Evolutionary conservation across 2,329 filamentous ascomycete species (phyloP).

Genomic region (Colletotrichum phormii): DNA sequence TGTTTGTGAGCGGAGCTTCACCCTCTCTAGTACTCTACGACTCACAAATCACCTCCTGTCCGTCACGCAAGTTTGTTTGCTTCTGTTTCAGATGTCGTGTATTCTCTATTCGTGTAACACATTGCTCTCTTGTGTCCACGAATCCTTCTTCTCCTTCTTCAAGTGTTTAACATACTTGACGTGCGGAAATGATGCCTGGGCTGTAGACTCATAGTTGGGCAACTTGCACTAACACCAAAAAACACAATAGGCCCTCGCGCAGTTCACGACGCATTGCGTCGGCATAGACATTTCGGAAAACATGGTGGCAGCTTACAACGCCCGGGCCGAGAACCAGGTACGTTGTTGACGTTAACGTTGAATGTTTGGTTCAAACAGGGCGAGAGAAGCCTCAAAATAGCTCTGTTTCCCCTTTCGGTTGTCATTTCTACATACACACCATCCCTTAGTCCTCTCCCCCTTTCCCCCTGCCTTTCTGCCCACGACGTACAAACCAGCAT

Average conservation of each 20-base stretch:
- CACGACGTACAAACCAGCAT: too few relatives aligned
- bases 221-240: constrained; percentile 8
- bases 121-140: not conserved
- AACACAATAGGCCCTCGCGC: constrained; percentile 65
- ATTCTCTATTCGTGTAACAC: not conserved
- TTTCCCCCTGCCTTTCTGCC: too few relatives aligned
- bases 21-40: not conserved
- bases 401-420: too few relatives aligned
- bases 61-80: not conserved
- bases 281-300: constrained; percentile 78
- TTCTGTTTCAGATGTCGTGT: not conserved
- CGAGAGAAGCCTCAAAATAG: not conserved
- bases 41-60: not conserved
- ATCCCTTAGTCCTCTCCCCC: too few relatives aligned
- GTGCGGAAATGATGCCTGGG: not conserved
- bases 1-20: not conserved
- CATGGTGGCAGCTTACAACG: constrained; percentile 78
- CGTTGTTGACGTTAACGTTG: constrained; percentile 28
- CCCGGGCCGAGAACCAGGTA: constrained; percentile 65
- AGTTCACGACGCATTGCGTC: constrained; percentile 71
- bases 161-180: not conserved
- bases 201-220: not conserved
- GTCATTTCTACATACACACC: too few relatives aligned
- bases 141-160: not conserved
- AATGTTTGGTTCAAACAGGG: not conserved